Conservation (phyloP, 202 grass and related monocot genomes). For the Bolboschoenoplectus hybrid region DNA sequence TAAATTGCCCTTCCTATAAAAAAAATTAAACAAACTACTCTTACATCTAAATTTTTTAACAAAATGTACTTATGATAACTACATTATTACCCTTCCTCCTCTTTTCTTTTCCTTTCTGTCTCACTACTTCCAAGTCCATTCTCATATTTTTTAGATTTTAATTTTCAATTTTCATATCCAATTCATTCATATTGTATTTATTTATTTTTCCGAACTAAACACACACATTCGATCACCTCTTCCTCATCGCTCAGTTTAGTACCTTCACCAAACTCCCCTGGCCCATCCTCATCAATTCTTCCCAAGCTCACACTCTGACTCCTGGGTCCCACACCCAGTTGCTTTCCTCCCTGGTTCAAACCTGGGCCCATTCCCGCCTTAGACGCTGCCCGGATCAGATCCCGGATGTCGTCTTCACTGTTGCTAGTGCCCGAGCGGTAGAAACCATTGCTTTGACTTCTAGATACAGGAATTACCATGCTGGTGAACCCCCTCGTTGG, state of each 20-base stretch:
- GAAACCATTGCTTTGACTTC: conserved; percentile 65
- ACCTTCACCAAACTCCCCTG: conserved; percentile 53
- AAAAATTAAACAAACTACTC: too few species aligned
- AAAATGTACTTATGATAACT: too few species aligned
- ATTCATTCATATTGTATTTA: too few species aligned
- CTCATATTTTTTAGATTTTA: too few species aligned
- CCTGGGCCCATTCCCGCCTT: conserved; percentile 23
- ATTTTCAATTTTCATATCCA: too few species aligned
- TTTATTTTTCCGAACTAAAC: neutral
- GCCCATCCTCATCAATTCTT: conserved; percentile 56
- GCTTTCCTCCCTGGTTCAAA: neutral
- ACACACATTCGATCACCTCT: neutral
- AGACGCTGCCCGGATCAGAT: conserved; percentile 49
- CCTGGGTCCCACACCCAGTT: conserved; percentile 40
- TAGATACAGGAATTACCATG: conserved; percentile 40
- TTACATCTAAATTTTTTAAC: too few species aligned
- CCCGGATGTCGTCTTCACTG: conserved; percentile 45
- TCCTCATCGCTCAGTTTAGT: neutral
- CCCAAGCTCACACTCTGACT: conserved; percentile 56
- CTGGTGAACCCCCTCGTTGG: conserved; percentile 26
- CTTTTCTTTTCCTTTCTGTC: too few species aligned
- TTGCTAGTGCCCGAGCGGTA: conserved; percentile 40
- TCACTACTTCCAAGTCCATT: too few species aligned
- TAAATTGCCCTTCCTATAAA: too few species aligned
- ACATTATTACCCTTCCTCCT: too few species aligned